These are phyloP conservation scores for Luzula sylvatica DNA, from an alignment of 176 grass and related monocot species.

Conservation along the genomic window DNA sequence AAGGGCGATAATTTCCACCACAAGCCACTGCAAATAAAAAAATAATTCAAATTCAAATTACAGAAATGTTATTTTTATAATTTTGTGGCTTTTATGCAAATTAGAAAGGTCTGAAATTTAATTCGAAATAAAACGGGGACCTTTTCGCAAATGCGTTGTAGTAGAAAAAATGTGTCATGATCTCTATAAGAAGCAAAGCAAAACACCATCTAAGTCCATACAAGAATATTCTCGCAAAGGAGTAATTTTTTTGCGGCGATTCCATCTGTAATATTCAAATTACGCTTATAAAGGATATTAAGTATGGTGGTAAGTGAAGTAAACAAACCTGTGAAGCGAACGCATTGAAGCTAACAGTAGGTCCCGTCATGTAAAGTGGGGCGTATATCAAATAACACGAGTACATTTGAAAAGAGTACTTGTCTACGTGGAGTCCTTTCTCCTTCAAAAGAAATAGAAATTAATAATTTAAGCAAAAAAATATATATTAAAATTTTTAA, in stretches of 20 bases:
- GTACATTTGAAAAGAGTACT: conserved; percentile 75
- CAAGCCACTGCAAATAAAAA: conserved; percentile 39
- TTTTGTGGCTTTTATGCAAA: not conserved
- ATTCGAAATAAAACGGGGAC: conserved; percentile 21
- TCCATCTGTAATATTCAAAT: conserved; percentile 58
- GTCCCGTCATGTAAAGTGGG: conserved; percentile 87
- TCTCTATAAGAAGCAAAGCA: conserved; percentile 72
- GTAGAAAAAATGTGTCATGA: conserved; percentile 73
- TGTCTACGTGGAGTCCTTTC: conserved; percentile 43
- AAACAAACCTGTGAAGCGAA: conserved; percentile 73
- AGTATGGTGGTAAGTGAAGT: not conserved
- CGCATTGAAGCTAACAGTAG: conserved; percentile 87
- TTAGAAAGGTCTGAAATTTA: not conserved
- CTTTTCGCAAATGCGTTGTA: conserved; percentile 93
- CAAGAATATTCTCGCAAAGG: conserved; percentile 41
- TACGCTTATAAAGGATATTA: conserved; percentile 4
- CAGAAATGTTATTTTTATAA: too few relatives aligned
- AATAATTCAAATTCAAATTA: not conserved
- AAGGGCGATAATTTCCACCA: conserved; percentile 76
- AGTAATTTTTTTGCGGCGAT: conserved; percentile 65
- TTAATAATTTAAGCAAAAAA: not conserved
- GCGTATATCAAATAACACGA: conserved; percentile 92
- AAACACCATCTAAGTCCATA: conserved; percentile 73
- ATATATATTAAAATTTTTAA: too few relatives aligned
- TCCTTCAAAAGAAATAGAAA: conserved; percentile 36